Percentiles rank a stretch among this genome's conserved stretches.
Evolutionary conservation across 257 asterid species (phyloP).

Genomic region (Leonotis leonurus): DNA sequence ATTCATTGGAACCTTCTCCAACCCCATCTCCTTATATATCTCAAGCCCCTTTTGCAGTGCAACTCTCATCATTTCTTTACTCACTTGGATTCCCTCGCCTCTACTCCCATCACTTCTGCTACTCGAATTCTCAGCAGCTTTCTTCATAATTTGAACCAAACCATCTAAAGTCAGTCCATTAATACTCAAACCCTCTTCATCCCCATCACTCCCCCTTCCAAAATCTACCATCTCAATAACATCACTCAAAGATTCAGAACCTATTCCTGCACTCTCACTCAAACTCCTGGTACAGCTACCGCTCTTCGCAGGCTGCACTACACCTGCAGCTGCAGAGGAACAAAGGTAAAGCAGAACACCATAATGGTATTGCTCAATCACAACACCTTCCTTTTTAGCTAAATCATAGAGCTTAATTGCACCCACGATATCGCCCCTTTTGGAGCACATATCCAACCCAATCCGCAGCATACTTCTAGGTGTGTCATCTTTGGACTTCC

Average conservation of each 20-base stretch:
- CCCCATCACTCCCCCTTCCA: slow-evolving; percentile 5
- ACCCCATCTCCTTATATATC: slow-evolving; percentile 43
- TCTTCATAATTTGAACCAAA: slow-evolving; percentile 46
- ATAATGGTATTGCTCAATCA: slow-evolving; percentile 63
- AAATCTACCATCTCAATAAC: slow-evolving; percentile 19
- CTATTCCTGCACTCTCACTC: slow-evolving; percentile 23
- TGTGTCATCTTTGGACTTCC: slow-evolving; percentile 37
- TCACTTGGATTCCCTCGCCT: slow-evolving; percentile 38
- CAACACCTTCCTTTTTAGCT: slow-evolving; percentile 46
- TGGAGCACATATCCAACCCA: slow-evolving; percentile 76
- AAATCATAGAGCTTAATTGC: slow-evolving; percentile 61
- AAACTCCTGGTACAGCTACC: slow-evolving; percentile 47
- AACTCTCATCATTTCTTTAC: slow-evolving; percentile 44
- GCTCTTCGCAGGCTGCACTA: slow-evolving; percentile 78
- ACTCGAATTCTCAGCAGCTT: slow-evolving; percentile 9
- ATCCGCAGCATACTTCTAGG: slow-evolving; percentile 36
- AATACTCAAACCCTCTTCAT: background rate
- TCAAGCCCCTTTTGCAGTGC: slow-evolving; percentile 65
- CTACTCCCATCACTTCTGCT: slow-evolving; percentile 11
- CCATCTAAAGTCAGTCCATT: slow-evolving; percentile 36
- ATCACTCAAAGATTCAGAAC: slow-evolving; percentile 18
- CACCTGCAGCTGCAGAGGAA: slow-evolving; percentile 80
- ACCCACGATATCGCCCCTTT: slow-evolving; percentile 59
- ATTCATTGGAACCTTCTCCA: slow-evolving; percentile 56
- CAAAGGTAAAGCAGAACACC: slow-evolving; percentile 78